Conservation (phyloP, 192 early-diverging fungal species). For the Coemansia sp. region DNA sequence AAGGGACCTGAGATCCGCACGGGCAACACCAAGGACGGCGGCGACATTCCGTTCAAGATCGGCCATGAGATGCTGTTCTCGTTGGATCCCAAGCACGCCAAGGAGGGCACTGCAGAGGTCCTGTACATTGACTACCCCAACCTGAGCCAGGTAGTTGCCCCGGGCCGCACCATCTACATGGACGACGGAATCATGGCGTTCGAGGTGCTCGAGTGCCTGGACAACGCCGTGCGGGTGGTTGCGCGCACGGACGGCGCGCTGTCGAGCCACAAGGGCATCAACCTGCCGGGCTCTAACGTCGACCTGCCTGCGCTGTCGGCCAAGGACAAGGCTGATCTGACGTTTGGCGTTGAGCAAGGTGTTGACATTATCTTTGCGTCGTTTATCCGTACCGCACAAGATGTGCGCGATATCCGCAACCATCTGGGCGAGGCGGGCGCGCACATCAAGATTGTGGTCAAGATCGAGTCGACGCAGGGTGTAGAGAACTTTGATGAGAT, state of each 20-base stretch:
- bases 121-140: constrained; percentile 84
- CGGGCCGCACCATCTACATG: constrained; percentile 77
- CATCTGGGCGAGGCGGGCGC: constrained; percentile 79
- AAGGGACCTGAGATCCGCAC: constrained; percentile 90
- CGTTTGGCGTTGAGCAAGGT: constrained; percentile 89
- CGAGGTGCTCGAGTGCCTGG: constrained; percentile 73
- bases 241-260: constrained; percentile 85
- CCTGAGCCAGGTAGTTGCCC: constrained; percentile 70
- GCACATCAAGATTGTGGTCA: constrained; percentile 92
- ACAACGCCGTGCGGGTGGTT: constrained; percentile 64
- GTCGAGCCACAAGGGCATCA: constrained; percentile 93
- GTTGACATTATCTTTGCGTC: constrained; percentile 96
- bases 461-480: constrained; percentile 98
- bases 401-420: constrained; percentile 84
- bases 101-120: constrained; percentile 61
- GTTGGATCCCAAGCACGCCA: constrained; percentile 62
- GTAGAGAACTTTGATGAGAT: constrained; percentile 99
- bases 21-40: constrained; percentile 72
- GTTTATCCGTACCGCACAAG: constrained; percentile 91
- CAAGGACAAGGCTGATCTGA: constrained; percentile 89
- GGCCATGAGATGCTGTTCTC: constrained; percentile 82
- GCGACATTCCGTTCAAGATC: constrained; percentile 68
- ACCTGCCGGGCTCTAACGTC: constrained; percentile 86
- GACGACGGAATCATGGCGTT: constrained; percentile 97
- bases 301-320: constrained; percentile 94